phyloP scores from a whole-genome alignment of 2,329 filamentous ascomycete species.

The Aspergillaceae sp. region DNA sequence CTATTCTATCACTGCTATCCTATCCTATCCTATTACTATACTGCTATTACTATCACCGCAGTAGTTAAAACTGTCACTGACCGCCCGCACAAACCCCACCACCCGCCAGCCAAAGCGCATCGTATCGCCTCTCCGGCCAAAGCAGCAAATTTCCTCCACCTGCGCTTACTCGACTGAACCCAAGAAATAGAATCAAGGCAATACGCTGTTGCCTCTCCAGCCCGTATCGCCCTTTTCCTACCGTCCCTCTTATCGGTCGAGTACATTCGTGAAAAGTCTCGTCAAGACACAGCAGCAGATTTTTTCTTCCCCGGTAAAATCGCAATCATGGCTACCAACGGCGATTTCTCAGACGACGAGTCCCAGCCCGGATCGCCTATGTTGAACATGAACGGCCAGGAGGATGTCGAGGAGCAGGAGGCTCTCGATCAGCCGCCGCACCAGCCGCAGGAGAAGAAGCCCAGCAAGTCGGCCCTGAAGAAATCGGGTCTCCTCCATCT shows the following conservation, averaged over 20 bases:
- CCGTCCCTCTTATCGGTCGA: constrained; percentile 1
- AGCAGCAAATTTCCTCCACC: constrained; percentile 30
- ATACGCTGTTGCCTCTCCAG: too few species aligned
- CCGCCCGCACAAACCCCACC: constrained; percentile 28
- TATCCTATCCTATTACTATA: background rate
- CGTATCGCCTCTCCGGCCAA: constrained; percentile 24
- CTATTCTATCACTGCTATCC: background rate
- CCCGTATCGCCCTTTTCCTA: background rate
- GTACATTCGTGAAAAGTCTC: background rate
- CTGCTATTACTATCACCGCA: constrained; percentile 17
- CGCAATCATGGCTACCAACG: constrained; percentile 48
- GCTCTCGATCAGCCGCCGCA: constrained; percentile 43
- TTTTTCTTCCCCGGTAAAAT: constrained; percentile 7
- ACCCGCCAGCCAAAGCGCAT: constrained; percentile 16
- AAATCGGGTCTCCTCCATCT: constrained; percentile 51
- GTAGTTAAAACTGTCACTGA: background rate
- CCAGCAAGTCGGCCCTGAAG: constrained; percentile 79
- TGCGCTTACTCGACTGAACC: too few species aligned
- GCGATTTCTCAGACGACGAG: constrained; percentile 47
- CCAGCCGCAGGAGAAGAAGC: constrained; percentile 47
- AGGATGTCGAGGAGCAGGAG: constrained; percentile 70
- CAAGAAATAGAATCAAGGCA: too few species aligned
- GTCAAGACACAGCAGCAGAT: constrained; percentile 1
- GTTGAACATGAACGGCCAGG: constrained; percentile 47
- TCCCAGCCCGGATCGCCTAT: constrained; percentile 49